Evolutionary conservation across 2,329 filamentous ascomycete genomes (phyloP), one percentile per base, ranked within the genome.

Genomic region (Shiraia bambusicola): DNA sequence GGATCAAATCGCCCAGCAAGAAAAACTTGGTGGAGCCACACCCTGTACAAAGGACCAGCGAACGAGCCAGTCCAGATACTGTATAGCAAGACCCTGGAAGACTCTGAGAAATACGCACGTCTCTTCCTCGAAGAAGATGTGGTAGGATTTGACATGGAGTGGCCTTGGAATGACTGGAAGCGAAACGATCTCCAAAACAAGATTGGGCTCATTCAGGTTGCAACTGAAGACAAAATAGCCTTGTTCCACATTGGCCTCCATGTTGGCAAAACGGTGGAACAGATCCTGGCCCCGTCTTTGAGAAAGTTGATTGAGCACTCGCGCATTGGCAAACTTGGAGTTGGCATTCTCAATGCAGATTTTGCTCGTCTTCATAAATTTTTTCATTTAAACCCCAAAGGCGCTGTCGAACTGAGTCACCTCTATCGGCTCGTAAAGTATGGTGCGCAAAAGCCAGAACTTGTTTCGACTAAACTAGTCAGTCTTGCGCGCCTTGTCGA

Each of bases 61-160:
- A 68, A 73, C 12, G 64, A 79, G 28, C 77, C 75, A 36, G 80
- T 88, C 32, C 79, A 76, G 42, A 81, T 94, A 1, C 82, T 92
- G 61, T 95, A 95, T 66, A 95, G 89, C 72, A 82, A 73, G 34
- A 85, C 75, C 42, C 78, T 77, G 31, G 72, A 81, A 26, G 80
- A 79, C 2, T 85, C 86, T 13, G 88, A 96, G 63, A 69, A 73
- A 5, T 77, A 87, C 6, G 72, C 80, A 13, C 67, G 79, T 42
- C 76, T 85, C 42, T 95, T 96, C 54, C 61, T 83, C 28, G 53
- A 77, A 17, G 82, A 93, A 58, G 74, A 80, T 28, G 69, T 94
- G 2, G 65, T 96, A n/a, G 91, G 91, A 0, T 89, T 96, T 47
- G 91, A 96, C 59, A 77, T 96, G 48, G 92, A 96, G 71, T 96